Base-by-base conservation (phyloP, 192 early-diverging fungal species). In the Gamsiella multidivaricata region DNA sequence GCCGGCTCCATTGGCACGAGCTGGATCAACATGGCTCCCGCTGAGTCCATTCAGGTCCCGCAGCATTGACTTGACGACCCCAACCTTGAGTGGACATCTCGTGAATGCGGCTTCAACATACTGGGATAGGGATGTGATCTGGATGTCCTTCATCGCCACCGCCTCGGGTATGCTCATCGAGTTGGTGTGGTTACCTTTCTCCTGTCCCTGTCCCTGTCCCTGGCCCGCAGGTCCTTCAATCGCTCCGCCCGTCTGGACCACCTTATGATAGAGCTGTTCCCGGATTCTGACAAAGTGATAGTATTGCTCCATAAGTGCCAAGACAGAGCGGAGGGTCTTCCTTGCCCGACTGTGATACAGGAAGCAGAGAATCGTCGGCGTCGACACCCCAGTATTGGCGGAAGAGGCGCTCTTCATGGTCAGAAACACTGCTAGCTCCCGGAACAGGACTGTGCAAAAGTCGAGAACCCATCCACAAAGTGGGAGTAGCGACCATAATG, bases 381-480 rank as follows among this genome's bases (percentile, higher is more conserved):
- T 29, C 0, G 50, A 10, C 1, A 10, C 14, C 26, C 25, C 12
- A 15, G 61, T 12, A 5, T n/a, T 6, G 1, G 69, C 2, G 6
- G 59, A 46, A n/a, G 12, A 9, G 37, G 37, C 37, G 37, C 45
- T 67, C 39, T 58, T 78, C 74, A 68, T 68, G 23, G 58, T 69
- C 15, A 78, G 46, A 23, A 78, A 78, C 2, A 78, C 33, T 1
- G 60, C 53, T 52, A 78, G 54, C 34, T 78, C 74, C 11, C 65
- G 65, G 66, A 78, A 78, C 4, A 78, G 74, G 2, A 78, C 22
- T 20, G 65, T 78, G 32, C 74, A 78, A 64, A 78, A 78, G 29
- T 78, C 74, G 14, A 78, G 43, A 0, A 37, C 50, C 74, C 74
- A 78, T 39, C 74, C 74, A 26, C 74, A 68, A 14, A 78, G 74